Percentiles rank a stretch among this genome's conserved stretches.
Evolutionary conservation across 208 protist species (phyloP).

Genomic region (Leishmania lainsoni): DNA sequence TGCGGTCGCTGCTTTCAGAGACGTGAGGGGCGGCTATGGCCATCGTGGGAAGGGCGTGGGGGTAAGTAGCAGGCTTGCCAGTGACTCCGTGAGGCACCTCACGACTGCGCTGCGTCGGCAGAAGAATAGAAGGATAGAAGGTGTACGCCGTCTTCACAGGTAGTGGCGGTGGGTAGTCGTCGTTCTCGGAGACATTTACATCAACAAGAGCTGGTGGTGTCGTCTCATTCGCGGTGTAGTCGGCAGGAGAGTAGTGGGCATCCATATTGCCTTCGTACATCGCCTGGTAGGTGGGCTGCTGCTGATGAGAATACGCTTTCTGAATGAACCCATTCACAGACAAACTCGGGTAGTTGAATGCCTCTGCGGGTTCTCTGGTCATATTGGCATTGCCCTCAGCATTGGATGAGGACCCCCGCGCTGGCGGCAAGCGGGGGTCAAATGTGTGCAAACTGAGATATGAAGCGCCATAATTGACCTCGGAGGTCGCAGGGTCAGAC

Average conservation of each 20-base stretch:
- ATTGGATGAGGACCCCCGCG: conserved; percentile 1
- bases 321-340: neutral
- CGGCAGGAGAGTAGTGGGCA: conserved; percentile 3
- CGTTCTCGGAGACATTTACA: conserved; percentile 20
- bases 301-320: neutral
- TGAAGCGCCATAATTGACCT: neutral
- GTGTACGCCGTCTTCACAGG: neutral
- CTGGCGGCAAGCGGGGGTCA: conserved; percentile 9
- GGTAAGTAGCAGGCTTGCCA: neutral
- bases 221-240: neutral
- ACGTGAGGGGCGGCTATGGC: neutral
- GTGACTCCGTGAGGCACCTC: neutral
- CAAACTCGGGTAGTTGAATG: neutral
- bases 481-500: neutral
- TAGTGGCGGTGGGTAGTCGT: neutral
- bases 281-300: neutral
- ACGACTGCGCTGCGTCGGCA: neutral
- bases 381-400: neutral
- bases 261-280: neutral
- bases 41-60: neutral
- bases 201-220: conserved; percentile 12
- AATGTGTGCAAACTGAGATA: conserved; percentile 14
- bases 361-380: neutral
- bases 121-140: neutral
- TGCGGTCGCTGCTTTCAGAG: neutral